Base-by-base conservation (phyloP, 345 rosid genomes). In the Moricandia arvensis region DNA sequence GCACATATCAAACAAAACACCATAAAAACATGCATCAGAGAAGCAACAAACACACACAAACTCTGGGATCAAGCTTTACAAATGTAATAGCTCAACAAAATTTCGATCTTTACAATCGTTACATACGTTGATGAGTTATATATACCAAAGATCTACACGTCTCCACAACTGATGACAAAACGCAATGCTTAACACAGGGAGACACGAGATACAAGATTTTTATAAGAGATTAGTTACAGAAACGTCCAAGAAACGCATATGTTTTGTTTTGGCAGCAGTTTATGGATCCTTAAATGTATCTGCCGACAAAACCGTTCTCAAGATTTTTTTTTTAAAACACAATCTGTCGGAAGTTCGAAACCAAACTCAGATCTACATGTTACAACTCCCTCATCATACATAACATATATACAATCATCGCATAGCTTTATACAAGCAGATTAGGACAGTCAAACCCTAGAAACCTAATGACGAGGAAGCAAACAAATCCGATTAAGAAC, bases 191-290 rank as follows among this genome's bases (percentile, higher is more conserved):
- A 59, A 69, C 57, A 62, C 58, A 69, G 47, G 69, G 59, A 62
- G 35, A 68, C 57, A 18, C 59, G 54, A 63, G 63, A 30, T 54
- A 54, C 69, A 21, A 1, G 6, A 38, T 33, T n/a, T 43, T 43
- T 35, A 12, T n/a, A 21, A 64, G 13, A 31, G 49, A 59, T n/a
- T 59, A 65, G 76, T 65, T 71, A 77, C 43, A 65, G 72, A 65
- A 71, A 77, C 72, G 72, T 66, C 80, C 67, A 51, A 35, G 47
- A 71, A 77, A 77, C 81, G 76, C 73, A 12, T 77, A 31, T 12
- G 31, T 66, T 43, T 24, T n/a, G 61, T 12, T 5, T 45, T 6
- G 18, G 18, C 10, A 26, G 33, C 74, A 26, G 70, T 76, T 63
- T 11, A 77, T 33, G 53, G 51, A 57, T 58, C 67, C 33, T 16